These are phyloP conservation scores for Colletotrichum eremochloae DNA, from an alignment of 2,329 filamentous ascomycete species.

Conservation along the genomic window DNA sequence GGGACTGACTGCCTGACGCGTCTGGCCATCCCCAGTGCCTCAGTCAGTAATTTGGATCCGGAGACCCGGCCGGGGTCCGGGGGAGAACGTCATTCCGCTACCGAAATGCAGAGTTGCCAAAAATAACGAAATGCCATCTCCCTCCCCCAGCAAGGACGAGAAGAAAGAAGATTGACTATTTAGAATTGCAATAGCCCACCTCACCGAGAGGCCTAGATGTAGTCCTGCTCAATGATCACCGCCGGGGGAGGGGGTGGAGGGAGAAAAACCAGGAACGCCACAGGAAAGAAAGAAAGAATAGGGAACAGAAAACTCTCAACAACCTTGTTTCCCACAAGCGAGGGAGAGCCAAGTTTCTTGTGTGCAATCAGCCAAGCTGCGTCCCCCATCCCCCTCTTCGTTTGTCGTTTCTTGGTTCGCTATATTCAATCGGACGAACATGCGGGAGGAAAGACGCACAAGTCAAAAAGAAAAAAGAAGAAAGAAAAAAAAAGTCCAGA, in stretches of 20 bases:
- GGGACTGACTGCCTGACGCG: no score
- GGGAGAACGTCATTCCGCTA: constrained; percentile 1
- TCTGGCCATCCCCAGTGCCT: background rate
- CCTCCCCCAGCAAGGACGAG: no score
- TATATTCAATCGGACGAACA: background rate
- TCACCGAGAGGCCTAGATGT: background rate
- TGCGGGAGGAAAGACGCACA: background rate
- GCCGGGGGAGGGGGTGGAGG: background rate
- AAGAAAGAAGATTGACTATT: background rate
- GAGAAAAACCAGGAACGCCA: background rate
- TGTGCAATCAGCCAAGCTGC: background rate
- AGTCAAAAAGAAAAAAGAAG: background rate
- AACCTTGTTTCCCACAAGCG: background rate
- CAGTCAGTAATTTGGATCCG: background rate
- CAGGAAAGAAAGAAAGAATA: background rate
- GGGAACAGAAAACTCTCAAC: background rate
- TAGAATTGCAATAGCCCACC: background rate
- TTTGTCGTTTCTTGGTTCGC: background rate
- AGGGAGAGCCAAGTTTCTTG: background rate
- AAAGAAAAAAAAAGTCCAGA: background rate
- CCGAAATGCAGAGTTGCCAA: constrained; percentile 8
- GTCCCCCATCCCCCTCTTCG: no score
- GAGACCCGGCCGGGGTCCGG: background rate
- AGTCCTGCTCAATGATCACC: background rate
- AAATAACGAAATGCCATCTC: background rate